These are phyloP conservation scores for Eimeria necatrix DNA, from an alignment of 169 alveolate genomes.

Conservation along the genomic window DNA sequence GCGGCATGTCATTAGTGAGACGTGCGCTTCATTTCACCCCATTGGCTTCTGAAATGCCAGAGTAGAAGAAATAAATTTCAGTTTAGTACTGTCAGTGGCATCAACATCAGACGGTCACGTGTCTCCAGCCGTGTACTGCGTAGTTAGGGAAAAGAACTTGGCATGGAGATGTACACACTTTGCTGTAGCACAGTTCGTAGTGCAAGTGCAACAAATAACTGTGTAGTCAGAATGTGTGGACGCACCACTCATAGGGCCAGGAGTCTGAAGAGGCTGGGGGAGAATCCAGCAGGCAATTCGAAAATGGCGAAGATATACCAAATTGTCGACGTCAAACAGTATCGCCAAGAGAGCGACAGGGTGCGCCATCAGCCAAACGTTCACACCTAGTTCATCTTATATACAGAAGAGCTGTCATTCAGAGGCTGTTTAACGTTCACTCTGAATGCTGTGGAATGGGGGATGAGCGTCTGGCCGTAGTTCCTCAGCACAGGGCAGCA, in stretches of 20 bases:
- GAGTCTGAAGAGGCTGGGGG: background rate
- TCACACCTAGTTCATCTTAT: background rate
- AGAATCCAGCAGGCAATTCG: slow-evolving; percentile 15
- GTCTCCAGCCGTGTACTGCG: background rate
- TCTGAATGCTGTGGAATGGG: too few species aligned
- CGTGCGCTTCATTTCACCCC: slow-evolving; percentile 21
- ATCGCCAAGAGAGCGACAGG: slow-evolving; percentile 66
- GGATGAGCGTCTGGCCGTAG: too few species aligned
- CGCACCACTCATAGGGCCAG: background rate
- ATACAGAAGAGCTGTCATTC: background rate
- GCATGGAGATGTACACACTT: background rate
- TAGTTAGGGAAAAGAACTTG: background rate
- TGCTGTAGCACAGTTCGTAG: background rate
- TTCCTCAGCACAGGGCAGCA: too few species aligned
- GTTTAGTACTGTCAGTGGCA: too few species aligned
- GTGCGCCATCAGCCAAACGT: slow-evolving; percentile 37
- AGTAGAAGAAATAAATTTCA: too few species aligned
- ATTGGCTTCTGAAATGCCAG: background rate
- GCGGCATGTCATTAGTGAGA: slow-evolving; percentile 37
- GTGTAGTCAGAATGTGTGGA: background rate
- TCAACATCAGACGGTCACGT: too few species aligned
- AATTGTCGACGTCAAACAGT: slow-evolving; percentile 50
- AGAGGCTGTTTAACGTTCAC: background rate
- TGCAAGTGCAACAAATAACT: background rate
- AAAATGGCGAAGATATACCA: slow-evolving; percentile 67